Evolutionary conservation across 768 basidiomycete genomes (phyloP), one percentile per base, ranked within the genome.

Genomic region (Boletus coccyginus): DNA sequence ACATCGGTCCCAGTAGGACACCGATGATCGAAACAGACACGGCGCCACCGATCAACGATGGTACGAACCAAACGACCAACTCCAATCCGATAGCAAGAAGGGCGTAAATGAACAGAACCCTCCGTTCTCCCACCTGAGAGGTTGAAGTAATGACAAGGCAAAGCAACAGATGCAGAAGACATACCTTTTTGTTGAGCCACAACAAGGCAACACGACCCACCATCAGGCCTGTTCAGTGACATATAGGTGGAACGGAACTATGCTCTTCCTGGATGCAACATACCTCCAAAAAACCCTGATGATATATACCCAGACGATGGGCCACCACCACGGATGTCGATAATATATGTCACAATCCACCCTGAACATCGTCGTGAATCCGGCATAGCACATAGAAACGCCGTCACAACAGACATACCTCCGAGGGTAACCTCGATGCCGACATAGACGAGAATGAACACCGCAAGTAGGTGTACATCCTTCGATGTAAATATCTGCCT

Each of bases 291-390:
- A 59, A 81, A 81, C 12, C 83, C 24, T 82, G 82, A 77, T 3
- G 83, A 82, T 55, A 85, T 78, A 50, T 71, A 71, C 27, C 81
- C 79, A 53, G 78, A 77, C 4, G 74, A 75, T 2, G 78, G 61
- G 1, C 81, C 81, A 17, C 79, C 81, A 1, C 71, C 72, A 33
- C 80, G 72, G 5, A 73, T 67, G 31, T 76, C 56, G 44, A 77
- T 76, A 19, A 80, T 68, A 56, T 78, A 89, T 0, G 87, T 86
- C 10, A 87, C 86, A 38, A 86, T 87, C 87, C 87, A 90, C 3
- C 87, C 86, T 84, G 46, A 36, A 44, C 6, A 5, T 32, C 19
- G 33, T 31, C 32, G 11, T 59, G 21, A 47, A 53, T 21, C 21
- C 21, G 2, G 21, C 21, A 21, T 21, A 21, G 21, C 21, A 45